Evolutionary conservation across 78 protist species (phyloP).

Genomic region (Goniomonas avonlea): DNA sequence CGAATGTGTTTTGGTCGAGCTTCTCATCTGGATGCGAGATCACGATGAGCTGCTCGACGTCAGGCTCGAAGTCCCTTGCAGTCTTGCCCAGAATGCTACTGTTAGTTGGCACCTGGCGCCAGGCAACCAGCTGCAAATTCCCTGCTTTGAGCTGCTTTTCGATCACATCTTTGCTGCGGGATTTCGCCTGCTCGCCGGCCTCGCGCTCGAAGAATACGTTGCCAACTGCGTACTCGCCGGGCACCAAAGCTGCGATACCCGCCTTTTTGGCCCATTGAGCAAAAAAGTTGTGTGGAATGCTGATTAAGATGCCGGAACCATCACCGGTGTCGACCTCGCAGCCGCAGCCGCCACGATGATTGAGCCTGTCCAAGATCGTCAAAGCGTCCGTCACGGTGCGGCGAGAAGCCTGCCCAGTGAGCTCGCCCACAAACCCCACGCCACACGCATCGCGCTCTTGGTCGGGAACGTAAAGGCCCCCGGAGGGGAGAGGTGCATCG

Average conservation of each 20-base stretch:
- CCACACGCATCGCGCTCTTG: conserved; percentile 58
- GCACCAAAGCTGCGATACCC: no score
- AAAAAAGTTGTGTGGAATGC: conserved; percentile 44
- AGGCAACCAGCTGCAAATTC: conserved; percentile 22
- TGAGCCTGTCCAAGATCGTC: conserved; percentile 7
- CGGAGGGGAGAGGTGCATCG: background rate
- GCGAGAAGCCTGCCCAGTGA: conserved; percentile 17
- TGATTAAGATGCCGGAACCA: conserved; percentile 49
- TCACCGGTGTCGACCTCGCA: conserved; percentile 49
- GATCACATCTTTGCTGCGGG: background rate
- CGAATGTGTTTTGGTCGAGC: no score
- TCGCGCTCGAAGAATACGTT: conserved; percentile 23
- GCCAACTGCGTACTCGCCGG: conserved; percentile 29
- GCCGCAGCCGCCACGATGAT: conserved; percentile 52
- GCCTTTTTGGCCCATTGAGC: background rate
- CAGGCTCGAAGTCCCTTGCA: conserved; percentile 41
- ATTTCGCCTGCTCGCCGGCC: background rate
- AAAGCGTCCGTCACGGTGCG: conserved; percentile 32
- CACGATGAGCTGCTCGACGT: conserved; percentile 48
- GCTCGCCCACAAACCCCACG: conserved; percentile 43
- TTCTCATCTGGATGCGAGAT: no score
- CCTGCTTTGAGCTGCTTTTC: background rate
- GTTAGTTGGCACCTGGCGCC: conserved; percentile 45
- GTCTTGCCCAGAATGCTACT: conserved; percentile 35
- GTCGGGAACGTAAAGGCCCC: conserved; percentile 58